phyloP scores from a whole-genome alignment of 2,329 filamentous ascomycete genomes.

The Diaporthe ampelina region DNA sequence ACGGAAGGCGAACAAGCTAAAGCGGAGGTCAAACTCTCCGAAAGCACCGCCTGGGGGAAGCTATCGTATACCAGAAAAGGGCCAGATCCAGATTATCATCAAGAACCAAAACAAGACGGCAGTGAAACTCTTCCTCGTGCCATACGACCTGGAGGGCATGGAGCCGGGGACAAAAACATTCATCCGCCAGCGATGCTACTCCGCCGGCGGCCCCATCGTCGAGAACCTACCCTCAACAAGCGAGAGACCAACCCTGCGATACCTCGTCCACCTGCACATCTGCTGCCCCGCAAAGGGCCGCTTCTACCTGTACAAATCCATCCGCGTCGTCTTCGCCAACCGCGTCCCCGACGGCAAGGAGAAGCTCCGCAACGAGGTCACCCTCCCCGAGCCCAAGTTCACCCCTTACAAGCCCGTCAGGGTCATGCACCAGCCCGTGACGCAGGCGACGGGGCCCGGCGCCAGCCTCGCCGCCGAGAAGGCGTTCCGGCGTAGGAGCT shows the following conservation, averaged over 20 bases:
- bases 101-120: slow-evolving; percentile 99
- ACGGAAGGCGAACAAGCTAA: slow-evolving; percentile 54
- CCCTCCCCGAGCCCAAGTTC: slow-evolving; percentile 88
- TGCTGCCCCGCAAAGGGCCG: slow-evolving; percentile 87
- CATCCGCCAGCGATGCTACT: slow-evolving; percentile 93
- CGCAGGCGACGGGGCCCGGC: slow-evolving; percentile 48
- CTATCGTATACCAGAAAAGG: slow-evolving; percentile 94
- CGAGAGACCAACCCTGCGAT: slow-evolving; percentile 82
- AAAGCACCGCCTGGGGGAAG: slow-evolving; percentile 84
- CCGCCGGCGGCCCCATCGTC: slow-evolving; percentile 81
- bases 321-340: slow-evolving; percentile 96
- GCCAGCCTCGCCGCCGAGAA: slow-evolving; percentile 71
- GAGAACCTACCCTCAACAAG: slow-evolving; percentile 67
- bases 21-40: slow-evolving; percentile 66
- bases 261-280: slow-evolving; percentile 93
- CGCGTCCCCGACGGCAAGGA: slow-evolving; percentile 96
- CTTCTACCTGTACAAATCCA: slow-evolving; percentile 91
- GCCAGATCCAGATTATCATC: slow-evolving; percentile 95
- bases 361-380: slow-evolving; percentile 89
- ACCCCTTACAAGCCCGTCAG: slow-evolving; percentile 82
- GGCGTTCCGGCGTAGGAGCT: slow-evolving; percentile 69
- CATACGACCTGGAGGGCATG: slow-evolving; percentile 94
- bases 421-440: slow-evolving; percentile 59
- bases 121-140: slow-evolving; percentile 94
- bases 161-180: slow-evolving; percentile 95